Conservation (phyloP, 257 asterid genomes). For the Echium plantagineum region DNA sequence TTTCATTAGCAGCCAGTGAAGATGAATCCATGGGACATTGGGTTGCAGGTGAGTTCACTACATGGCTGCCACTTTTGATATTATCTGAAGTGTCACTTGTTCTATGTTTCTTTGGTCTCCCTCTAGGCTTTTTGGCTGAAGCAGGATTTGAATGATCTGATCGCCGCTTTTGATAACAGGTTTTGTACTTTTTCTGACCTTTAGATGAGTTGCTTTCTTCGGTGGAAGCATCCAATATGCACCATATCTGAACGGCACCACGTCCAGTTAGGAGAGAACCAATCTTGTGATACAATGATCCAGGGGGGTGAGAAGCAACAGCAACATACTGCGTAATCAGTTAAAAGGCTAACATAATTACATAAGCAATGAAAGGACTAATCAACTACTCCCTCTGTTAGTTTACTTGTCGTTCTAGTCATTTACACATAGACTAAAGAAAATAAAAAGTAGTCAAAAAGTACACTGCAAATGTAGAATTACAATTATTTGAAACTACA, state of each 20-base stretch:
- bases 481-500: too few species aligned
- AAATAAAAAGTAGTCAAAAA: too few species aligned
- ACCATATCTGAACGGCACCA: conserved; percentile 90
- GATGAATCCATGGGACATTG: too few species aligned
- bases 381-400: too few species aligned
- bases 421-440: too few species aligned
- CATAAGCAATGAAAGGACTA: neutral
- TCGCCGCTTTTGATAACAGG: conserved; percentile 13
- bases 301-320: conserved; percentile 89
- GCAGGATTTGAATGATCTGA: conserved; percentile 11
- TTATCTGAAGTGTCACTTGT: neutral
- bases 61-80: neutral
- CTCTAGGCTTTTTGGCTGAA: conserved; percentile 18
- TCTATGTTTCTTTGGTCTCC: conserved; percentile 27
- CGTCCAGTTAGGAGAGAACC: conserved; percentile 79
- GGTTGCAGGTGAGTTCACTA: neutral
- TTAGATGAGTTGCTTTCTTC: conserved; percentile 23
- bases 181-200: conserved; percentile 25
- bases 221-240: conserved; percentile 34
- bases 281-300: conserved; percentile 68
- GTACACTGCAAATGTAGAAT: too few species aligned
- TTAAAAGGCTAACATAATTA: neutral
- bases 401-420: too few species aligned
- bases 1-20: too few species aligned
- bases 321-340: conserved; percentile 62